A percentile compares a stretch with the other conserved stretches of the same genome.
phyloP scores from a whole-genome alignment of 129 eudicot genomes.

The Helichrysum umbraculigerum region DNA sequence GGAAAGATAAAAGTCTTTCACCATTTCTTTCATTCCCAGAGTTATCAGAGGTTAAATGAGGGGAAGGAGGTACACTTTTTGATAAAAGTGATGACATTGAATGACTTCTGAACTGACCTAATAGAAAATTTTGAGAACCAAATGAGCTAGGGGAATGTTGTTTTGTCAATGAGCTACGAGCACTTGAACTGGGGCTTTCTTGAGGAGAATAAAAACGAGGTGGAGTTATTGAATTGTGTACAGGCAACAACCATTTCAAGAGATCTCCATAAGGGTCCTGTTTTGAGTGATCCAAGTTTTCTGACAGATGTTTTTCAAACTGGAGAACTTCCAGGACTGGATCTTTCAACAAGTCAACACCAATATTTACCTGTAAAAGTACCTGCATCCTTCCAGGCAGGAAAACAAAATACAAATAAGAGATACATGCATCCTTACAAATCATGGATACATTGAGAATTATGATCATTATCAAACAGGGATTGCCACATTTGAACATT shows the following conservation, averaged over 20 bases:
- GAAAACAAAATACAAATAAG: conserved; percentile 57
- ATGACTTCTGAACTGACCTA: conserved; percentile 81
- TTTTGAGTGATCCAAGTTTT: conserved; percentile 25
- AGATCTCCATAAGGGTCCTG: conserved; percentile 78
- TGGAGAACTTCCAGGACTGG: conserved; percentile 84
- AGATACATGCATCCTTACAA: neutral
- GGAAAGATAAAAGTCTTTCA: conserved; percentile 71
- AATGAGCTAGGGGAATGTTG: conserved; percentile 54
- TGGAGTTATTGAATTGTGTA: conserved; percentile 58
- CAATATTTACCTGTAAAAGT: conserved; percentile 72
- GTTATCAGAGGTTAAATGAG: neutral
- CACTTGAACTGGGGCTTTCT: conserved; percentile 42
- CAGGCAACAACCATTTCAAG: conserved; percentile 81
- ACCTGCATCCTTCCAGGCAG: conserved; percentile 97
- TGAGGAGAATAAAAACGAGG: conserved; percentile 58
- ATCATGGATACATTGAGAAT: neutral
- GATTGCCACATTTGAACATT: neutral
- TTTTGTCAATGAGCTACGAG: conserved; percentile 58
- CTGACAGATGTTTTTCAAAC: conserved; percentile 63
- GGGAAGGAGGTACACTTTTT: conserved; percentile 27
- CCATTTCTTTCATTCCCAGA: conserved; percentile 34
- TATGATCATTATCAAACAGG: neutral
- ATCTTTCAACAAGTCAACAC: conserved; percentile 53
- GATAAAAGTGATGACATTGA: conserved; percentile 87
- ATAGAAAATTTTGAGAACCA: conserved; percentile 65